Base-by-base conservation (phyloP, 768 basidiomycete species). In the Lactarius evosmus region DNA sequence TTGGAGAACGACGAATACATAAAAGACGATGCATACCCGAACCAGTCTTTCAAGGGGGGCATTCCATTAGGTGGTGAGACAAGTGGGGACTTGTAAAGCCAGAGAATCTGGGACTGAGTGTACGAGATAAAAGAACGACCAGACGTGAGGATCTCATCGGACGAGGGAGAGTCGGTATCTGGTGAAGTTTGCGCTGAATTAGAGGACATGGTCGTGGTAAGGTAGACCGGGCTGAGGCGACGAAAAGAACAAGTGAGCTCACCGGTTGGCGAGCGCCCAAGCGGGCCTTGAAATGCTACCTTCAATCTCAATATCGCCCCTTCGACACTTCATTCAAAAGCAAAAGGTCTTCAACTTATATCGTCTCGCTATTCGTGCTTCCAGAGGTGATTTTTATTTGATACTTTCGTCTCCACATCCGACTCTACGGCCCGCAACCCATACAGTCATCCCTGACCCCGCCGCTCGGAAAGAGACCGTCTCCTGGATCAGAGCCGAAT, bases 31-130 rank as follows among this genome's bases (percentile, higher is more conserved):
- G 41, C 85, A 63, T 73, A 94, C 92, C 92, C 92, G 76, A 93
- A 94, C 92, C 92, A 94, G 52, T 88, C 85, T 77, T 87, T 92
- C 57, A 94, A 77, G 52, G 83, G 79, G 56, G 92, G 92, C 93
- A 94, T 93, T 67, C 84, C 83, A 56, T 77, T 72, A 7, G 93
- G 92, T 29, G 80, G 77, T 65, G 82, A 78, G 29, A 94, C 88
- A 44, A 93, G 77, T 27, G 89, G 87, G n/a, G 92, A 93, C 66
- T 82, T 83, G 67, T 83, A 81, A 25, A 94, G 82, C 60, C 76
- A 74, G 58, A 94, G 83, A 41, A 93, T 75, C 66, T 92, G 85
- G 54, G 79, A 71, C 55, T 89, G 85, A 71, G 86, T 80, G 76
- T 94, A 94, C 66, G 85, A 82, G 68, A 82, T 77, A 69, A 87